Evolutionary conservation across 23 red algal genomes (phyloP), one percentile per base, ranked within the genome.

Genomic region (Agarophyton chilense): DNA sequence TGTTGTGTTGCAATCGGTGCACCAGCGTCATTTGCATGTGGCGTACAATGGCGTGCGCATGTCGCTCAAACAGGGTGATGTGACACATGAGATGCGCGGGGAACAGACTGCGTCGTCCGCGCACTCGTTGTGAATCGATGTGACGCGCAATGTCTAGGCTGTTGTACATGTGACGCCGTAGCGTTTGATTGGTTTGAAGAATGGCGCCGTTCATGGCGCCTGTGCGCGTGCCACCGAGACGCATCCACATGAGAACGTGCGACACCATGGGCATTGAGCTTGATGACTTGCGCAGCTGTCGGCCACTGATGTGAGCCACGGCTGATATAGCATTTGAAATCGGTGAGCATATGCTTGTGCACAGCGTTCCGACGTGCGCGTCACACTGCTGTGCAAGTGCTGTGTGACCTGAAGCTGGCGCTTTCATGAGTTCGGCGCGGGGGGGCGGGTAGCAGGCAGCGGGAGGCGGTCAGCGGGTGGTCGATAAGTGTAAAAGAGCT

Each of bases 281-380:
- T n/a, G n/a, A 49, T 2, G n/a, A 49, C 10, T 46, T 38, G 36
- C 7, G 33, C 3, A 74, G 14, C 5, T 29, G 38, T 2, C 68
- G 68, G 32, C 40, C 40, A 29, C 68, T 74, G n/a, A 74, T 49
- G 43, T 74, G 68, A 29, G 43, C 40, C 40, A 74, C 68, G 7
- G 68, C 68, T 10, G n/a, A n/a, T 29, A 74, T 47, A 1, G 41
- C 68, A 29, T 16, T 43, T 6, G 72, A 78, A 39, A 89, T 32
- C 2, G 85, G 85, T 29, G 85, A 77, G 16, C n/a, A 49, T 8
- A 44, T 42, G 24, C 52, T 63, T 19, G 38, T 28, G 71, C 85
- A 89, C 6, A 89, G 41, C 45, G 85, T 89, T 14, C 85, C 85
- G 22, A 89, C 77, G 4, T 40, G 50, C 32, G 50, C 12, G 28